A percentile compares a stretch with the other conserved stretches of the same genome.
Evolutionary conservation across 371 early-diverging fungal species (phyloP).

Genomic region (Saksenaea oblongispora): DNA sequence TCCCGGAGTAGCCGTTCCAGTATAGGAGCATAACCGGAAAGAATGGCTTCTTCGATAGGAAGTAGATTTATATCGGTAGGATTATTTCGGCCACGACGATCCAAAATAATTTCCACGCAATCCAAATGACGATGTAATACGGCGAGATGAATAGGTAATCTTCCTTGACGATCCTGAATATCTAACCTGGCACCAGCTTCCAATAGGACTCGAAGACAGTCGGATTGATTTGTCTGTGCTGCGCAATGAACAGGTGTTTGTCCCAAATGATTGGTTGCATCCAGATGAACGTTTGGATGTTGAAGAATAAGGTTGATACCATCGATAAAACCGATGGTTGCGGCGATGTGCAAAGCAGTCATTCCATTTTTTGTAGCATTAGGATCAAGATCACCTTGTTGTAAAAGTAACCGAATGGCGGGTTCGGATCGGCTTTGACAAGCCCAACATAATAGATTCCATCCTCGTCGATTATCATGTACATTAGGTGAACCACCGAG

Average conservation of each 20-base stretch:
- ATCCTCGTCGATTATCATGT: conserved; percentile 20
- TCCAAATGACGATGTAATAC: conserved; percentile 23
- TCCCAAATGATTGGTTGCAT: conserved; percentile 21
- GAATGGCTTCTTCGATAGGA: conserved; percentile 27
- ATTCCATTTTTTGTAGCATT: conserved; percentile 28
- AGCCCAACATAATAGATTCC: conserved; percentile 37
- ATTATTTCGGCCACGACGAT: conserved; percentile 7
- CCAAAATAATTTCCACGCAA: conserved; percentile 20
- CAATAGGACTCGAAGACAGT: conserved; percentile 22
- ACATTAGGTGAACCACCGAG: conserved; percentile 26
- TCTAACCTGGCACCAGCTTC: conserved; percentile 31
- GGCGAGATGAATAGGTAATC: conserved; percentile 35
- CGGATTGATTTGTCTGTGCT: conserved; percentile 27
- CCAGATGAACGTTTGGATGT: conserved; percentile 31
- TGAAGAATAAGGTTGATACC: conserved; percentile 30
- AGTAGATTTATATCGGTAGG: conserved; percentile 1
- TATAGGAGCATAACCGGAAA: conserved; percentile 25
- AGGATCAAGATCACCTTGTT: conserved; percentile 29
- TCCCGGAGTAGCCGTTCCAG: conserved; percentile 21
- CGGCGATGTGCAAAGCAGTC: conserved; percentile 45
- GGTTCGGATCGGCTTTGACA: conserved; percentile 34
- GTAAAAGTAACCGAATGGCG: conserved; percentile 23
- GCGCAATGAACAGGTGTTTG: conserved; percentile 41
- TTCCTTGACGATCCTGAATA: conserved; percentile 19
- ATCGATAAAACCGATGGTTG: conserved; percentile 26